A percentile compares a stretch with the other conserved stretches of the same genome.
phyloP scores from a whole-genome alignment of 495 filamentous ascomycete genomes.

The Aspergillus olivimuriae region DNA sequence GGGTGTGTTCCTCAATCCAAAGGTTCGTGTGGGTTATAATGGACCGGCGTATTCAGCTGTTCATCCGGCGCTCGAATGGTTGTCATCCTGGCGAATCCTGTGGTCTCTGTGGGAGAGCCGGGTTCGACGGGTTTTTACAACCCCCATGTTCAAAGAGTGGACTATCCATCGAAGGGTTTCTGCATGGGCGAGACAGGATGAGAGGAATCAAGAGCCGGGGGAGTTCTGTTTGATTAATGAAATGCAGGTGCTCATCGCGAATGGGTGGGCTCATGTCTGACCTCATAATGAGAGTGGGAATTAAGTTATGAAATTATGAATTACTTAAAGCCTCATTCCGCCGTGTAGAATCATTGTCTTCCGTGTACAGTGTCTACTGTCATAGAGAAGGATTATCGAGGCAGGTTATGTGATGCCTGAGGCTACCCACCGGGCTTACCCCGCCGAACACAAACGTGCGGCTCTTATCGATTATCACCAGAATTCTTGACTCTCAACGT shows the following conservation, averaged over 20 bases:
- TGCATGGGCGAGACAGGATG: slow-evolving; percentile 7
- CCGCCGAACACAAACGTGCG: neutral
- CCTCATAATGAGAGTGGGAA: too few relatives aligned
- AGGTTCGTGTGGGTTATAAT: slow-evolving; percentile 52
- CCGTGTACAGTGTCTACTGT: too few relatives aligned
- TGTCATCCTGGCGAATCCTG: slow-evolving; percentile 1
- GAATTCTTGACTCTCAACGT: neutral
- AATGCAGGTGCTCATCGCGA: slow-evolving; percentile 72
- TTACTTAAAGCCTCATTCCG: too few relatives aligned
- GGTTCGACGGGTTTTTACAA: slow-evolving; percentile 40
- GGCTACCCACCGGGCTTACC: neutral
- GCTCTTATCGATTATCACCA: slow-evolving; percentile 1
- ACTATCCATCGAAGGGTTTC: neutral
- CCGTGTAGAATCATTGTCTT: too few relatives aligned
- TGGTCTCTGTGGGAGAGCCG: slow-evolving; percentile 49
- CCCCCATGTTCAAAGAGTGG: slow-evolving; percentile 4
- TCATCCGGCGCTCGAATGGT: neutral
- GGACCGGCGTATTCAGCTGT: neutral
- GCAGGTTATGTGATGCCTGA: too few relatives aligned
- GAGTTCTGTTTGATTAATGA: slow-evolving; percentile 69
- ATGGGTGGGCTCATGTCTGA: slow-evolving; percentile 69
- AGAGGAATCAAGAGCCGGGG: slow-evolving; percentile 45
- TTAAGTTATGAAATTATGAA: too few relatives aligned
- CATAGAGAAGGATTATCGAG: too few relatives aligned
- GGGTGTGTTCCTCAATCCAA: slow-evolving; percentile 73